Evolutionary conservation across 345 rosid species (phyloP).

Genomic region (Bruguiera gymnorhiza): DNA sequence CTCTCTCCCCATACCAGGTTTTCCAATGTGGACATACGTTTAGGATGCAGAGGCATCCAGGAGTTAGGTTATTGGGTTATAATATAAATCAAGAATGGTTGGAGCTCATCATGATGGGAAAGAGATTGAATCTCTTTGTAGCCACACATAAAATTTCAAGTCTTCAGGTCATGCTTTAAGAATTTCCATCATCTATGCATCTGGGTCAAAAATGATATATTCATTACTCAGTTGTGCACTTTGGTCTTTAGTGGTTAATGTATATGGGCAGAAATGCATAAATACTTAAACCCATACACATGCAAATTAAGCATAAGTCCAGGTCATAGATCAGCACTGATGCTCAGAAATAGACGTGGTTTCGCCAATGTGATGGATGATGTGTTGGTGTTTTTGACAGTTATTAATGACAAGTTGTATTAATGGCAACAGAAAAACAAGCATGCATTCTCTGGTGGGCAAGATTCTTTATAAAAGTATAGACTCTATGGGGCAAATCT

Average conservation of each 20-base stretch:
- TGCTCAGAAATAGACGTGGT: not conserved
- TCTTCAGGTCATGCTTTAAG: too few species aligned
- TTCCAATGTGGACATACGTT: not conserved
- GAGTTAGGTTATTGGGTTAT: too few species aligned
- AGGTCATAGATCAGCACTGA: not conserved
- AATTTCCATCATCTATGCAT: too few species aligned
- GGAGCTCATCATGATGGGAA: not conserved
- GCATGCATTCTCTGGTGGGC: slow-evolving; percentile 86
- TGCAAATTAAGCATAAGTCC: not conserved
- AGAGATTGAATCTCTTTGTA: not conserved
- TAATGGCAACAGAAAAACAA: slow-evolving; percentile 55
- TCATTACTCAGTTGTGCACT: too few species aligned
- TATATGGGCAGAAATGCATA: too few species aligned
- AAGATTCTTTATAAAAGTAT: slow-evolving; percentile 65
- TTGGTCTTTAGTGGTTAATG: too few species aligned
- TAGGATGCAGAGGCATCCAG: too few species aligned
- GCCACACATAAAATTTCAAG: not conserved
- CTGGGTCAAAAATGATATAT: too few species aligned
- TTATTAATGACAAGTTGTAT: slow-evolving; percentile 4
- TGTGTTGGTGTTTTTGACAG: too few species aligned
- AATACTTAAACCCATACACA: too few species aligned
- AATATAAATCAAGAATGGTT: not conserved
- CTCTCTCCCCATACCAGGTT: not conserved
- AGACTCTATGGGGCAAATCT: slow-evolving; percentile 77
- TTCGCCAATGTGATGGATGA: not conserved